Evolutionary conservation across 2,329 filamentous ascomycete genomes (phyloP).

Genomic region (Lecanoromycetidae sp.): DNA sequence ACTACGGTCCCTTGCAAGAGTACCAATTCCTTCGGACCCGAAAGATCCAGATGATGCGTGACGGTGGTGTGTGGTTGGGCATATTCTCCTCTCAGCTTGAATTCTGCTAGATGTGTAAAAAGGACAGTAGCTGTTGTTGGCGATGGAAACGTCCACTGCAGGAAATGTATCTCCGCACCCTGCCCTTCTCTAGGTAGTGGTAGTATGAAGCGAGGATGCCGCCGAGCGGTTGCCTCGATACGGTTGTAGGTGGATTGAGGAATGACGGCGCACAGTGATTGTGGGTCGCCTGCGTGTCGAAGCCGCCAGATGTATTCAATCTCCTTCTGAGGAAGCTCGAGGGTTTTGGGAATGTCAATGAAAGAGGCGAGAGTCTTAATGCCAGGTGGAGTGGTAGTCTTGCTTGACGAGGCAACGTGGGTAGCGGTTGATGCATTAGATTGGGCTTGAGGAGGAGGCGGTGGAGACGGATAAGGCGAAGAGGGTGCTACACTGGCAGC

Average conservation of each 20-base stretch:
- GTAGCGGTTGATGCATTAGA: conserved; percentile 30
- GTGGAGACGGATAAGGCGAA: conserved; percentile 26
- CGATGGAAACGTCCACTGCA: conserved; percentile 89
- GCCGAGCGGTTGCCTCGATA: conserved; percentile 59
- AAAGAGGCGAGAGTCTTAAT: conserved; percentile 55
- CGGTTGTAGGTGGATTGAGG: conserved; percentile 59
- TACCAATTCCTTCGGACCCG: conserved; percentile 61
- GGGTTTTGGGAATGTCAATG: conserved; percentile 69
- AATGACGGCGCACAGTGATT: conserved; percentile 74
- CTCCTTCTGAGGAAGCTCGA: conserved; percentile 62
- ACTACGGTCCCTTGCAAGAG: conserved; percentile 74
- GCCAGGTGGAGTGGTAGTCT: conserved; percentile 26
- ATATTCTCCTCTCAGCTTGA: conserved; percentile 79
- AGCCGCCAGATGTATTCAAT: conserved; percentile 84
- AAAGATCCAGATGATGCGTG: conserved; percentile 79
- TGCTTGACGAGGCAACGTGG: conserved; percentile 38
- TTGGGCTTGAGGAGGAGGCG: conserved; percentile 25
- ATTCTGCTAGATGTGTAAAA: conserved; percentile 89
- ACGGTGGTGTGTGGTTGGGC: conserved; percentile 86
- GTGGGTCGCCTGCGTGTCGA: conserved; percentile 60
- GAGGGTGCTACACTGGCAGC: conserved; percentile 22
- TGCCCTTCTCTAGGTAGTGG: conserved; percentile 54
- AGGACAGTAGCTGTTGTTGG: conserved; percentile 56
- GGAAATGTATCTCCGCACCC: conserved; percentile 85
- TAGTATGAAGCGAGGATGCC: conserved; percentile 79